Base-by-base conservation (phyloP, 2,329 filamentous ascomycete genomes). In the Xylariaceae sp. region DNA sequence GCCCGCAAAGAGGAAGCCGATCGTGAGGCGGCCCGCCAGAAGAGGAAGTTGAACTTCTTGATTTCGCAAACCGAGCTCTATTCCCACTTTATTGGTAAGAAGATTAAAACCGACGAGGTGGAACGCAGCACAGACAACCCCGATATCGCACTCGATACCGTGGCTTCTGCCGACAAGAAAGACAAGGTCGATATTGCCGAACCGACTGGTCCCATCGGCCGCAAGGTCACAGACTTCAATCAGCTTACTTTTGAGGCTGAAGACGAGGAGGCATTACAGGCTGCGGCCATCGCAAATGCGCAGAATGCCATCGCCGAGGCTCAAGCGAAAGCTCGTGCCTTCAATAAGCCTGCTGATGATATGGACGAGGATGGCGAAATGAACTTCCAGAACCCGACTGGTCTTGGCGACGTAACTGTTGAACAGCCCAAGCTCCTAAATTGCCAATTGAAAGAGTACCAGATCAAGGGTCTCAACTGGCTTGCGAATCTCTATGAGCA, bases 361-460 rank as follows among this genome's bases (percentile, higher is more conserved):
- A 86, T 89, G 74, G 89, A 94, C 65, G 92, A 97, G 60, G 92
- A 97, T 70, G 93, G 92, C 68, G 94, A 99, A 77, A 90, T 99
- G 89, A 99, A 99, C 77, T 99, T 99, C 80, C 94, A 99, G 77
- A 97, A 99, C 73, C 94, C 94, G 0, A 94, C 92, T 3, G 94
- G 93, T 70, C 82, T 99, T 68, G 93, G 93, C 68, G 92, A 94
- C 68, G 91, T 96, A 66, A 90, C 96, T 70, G 91, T 99, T 58
- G 88, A 92, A 64, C 94, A 99, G 73, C 94, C 94, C 7, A 95
- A 92, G 75, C 86, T 97, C 76, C 84, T 99, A 70, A 92, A 90
- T 64, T 90, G 92, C 55, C 90, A 96, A 72, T 85, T 99, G 71
- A 99, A 99, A 74, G 94, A 99, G 74, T 99, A 99, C 76, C 94